Evolutionary conservation across 352 stramenopile genomes (phyloP), one percentile per base, ranked within the genome.

Genomic region (Phytophthora pini): DNA sequence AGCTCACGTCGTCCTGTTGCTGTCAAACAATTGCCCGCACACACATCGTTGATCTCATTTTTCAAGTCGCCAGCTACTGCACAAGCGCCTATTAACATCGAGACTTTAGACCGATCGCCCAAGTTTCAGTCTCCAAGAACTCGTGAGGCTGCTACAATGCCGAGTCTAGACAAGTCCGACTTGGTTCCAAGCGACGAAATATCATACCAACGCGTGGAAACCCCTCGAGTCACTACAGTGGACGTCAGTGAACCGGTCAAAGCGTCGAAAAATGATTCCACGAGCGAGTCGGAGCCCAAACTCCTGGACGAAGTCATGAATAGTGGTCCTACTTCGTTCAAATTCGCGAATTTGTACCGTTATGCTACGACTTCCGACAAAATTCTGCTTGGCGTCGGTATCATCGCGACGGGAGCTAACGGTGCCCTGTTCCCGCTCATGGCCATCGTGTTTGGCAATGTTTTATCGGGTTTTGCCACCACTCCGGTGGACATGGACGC

Each of bases 391-490:
- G n/a, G 31, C 11, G 22, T 79, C 3, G 73, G 71, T 0, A 26
- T 79, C 12, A 15, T 77, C 41, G 60, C 60, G 22, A 53, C 71
- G 5, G 17, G 50, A 3, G 56, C 54, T 4, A 85, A 85, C 39
- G 77, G 77, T 36, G 67, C 64, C 8, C 43, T 80, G 38, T 78
- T 84, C 52, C 78, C 78, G 8, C 58, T 74, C 34, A 84, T 87
- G 77, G 74, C 72, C 1, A 58, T 84, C 15, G 56, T 86, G 2
- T 81, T 86, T 56, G 77, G 75, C 17, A 29, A 86, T 20, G 72
- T 59, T 5, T 44, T 84, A 17, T 54, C 59, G 5, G 68, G 43
- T 5, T 87, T 84, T 38, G 26, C 48, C 10, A 20, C n/a, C 10
- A 62, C 41, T 0, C 68, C 76, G 0, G 59, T 82, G 24, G 68